Percentiles rank a stretch among this genome's conserved stretches.
Evolutionary conservation across 1,284 basidiomycete genomes (phyloP).

Genomic region (Tausonia pullulans): DNA sequence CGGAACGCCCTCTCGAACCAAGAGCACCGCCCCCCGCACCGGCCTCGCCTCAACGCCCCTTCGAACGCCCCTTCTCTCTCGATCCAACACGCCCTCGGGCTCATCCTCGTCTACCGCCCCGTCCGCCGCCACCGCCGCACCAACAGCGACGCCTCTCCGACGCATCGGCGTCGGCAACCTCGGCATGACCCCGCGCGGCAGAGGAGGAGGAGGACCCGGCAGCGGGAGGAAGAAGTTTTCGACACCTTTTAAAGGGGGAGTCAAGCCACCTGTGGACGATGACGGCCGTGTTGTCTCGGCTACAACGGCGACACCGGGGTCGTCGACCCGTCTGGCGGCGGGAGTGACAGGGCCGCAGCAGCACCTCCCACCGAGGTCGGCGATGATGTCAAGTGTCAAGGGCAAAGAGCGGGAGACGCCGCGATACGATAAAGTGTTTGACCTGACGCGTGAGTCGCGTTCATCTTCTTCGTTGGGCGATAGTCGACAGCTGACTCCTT

Average conservation of each 20-base stretch:
- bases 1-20: no score
- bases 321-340: not conserved
- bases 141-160: not conserved
- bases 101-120: no score
- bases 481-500: not conserved
- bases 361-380: not conserved
- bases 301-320: not conserved
- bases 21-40: no score
- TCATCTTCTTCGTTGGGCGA: conserved; percentile 2
- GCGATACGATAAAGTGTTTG: conserved; percentile 24
- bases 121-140: no score
- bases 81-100: no score
- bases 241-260: conserved; percentile 30
- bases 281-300: not conserved
- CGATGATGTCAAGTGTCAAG: conserved; percentile 1
- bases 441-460: conserved; percentile 25
- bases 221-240: conserved; percentile 21
- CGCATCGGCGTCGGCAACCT: conserved; percentile 29
- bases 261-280: not conserved
- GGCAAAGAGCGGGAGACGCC: not conserved
- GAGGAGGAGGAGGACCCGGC: not conserved
- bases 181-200: conserved; percentile 23
- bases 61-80: no score
- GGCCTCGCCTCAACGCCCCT: no score
- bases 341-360: not conserved